Conservation (phyloP, 495 filamentous ascomycete species). For the Hypoxylon rickii region DNA sequence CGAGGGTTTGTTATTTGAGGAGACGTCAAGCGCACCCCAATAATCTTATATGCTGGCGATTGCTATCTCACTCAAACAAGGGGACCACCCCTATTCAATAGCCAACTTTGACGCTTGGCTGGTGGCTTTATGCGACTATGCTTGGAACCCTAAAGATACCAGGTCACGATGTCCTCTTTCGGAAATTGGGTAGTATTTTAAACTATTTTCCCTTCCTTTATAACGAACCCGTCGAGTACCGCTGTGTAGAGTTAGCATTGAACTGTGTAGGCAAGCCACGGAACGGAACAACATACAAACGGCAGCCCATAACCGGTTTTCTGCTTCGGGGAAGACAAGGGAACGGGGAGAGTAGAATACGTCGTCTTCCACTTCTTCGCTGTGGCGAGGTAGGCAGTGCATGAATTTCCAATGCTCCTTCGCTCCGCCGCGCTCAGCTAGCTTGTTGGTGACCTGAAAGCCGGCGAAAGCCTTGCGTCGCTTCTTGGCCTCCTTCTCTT, state of each 20-base stretch:
- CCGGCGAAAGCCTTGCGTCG: slow-evolving; percentile 81
- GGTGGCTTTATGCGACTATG: not conserved
- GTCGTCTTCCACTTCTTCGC: slow-evolving; percentile 90
- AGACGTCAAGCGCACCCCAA: too few relatives aligned
- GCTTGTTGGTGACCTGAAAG: slow-evolving; percentile 83
- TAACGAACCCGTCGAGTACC: slow-evolving; percentile 84
- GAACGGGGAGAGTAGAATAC: slow-evolving; percentile 85
- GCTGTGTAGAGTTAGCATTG: slow-evolving; percentile 49
- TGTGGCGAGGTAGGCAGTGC: slow-evolving; percentile 96
- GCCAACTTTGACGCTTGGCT: not conserved
- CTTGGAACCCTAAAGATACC: not conserved
- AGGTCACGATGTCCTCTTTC: not conserved
- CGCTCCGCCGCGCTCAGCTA: slow-evolving; percentile 83
- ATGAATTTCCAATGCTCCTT: slow-evolving; percentile 95
- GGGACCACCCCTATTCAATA: not conserved
- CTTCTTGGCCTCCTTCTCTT: slow-evolving; percentile 80
- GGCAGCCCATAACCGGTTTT: slow-evolving; percentile 91
- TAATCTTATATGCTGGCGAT: too few relatives aligned
- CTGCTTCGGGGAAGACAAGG: slow-evolving; percentile 89
- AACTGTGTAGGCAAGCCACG: not conserved
- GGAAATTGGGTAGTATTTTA: slow-evolving; percentile 12
- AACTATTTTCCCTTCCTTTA: slow-evolving; percentile 76
- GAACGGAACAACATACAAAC: slow-evolving; percentile 56
- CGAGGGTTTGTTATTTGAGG: too few relatives aligned
- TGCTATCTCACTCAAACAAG: too few relatives aligned